Evolutionary conservation across 495 filamentous ascomycete genomes (phyloP).

Genomic region (Neurospora sp.): DNA sequence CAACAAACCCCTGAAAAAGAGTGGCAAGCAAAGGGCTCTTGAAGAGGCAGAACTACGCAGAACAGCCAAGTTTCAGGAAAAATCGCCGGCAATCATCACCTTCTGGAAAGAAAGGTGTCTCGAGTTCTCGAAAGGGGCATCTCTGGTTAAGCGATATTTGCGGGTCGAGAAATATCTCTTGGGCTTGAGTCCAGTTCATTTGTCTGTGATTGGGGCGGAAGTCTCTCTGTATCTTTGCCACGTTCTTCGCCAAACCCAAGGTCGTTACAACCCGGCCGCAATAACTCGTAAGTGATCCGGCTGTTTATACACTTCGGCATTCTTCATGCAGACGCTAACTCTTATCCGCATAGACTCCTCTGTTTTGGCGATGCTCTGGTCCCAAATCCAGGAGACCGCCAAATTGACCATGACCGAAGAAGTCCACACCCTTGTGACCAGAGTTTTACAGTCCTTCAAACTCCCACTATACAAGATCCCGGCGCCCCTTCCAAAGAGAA

Average conservation of each 20-base stretch:
- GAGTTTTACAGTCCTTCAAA: not conserved
- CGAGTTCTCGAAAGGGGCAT: conserved; percentile 22
- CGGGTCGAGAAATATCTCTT: conserved; percentile 35
- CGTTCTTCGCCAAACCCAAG: conserved; percentile 23
- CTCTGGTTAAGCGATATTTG: conserved; percentile 27
- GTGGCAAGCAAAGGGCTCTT: conserved; percentile 15
- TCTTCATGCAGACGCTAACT: not conserved
- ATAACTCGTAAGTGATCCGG: not conserved
- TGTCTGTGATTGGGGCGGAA: conserved; percentile 28
- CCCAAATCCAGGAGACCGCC: not conserved
- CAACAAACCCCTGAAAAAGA: conserved; percentile 14
- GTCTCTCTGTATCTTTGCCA: conserved; percentile 37
- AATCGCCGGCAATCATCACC: conserved; percentile 4
- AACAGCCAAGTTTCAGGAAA: conserved; percentile 14
- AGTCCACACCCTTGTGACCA: conserved; percentile 1
- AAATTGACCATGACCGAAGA: conserved; percentile 4
- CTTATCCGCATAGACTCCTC: not conserved
- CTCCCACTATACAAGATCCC: not conserved
- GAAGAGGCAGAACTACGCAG: conserved; percentile 14
- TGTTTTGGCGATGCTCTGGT: conserved; percentile 11
- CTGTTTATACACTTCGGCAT: not conserved
- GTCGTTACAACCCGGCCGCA: not conserved
- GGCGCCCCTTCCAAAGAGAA: not conserved
- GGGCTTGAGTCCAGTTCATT: conserved; percentile 18
- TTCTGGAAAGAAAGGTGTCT: conserved; percentile 13